Conservation (phyloP, 495 filamentous ascomycete species). For the Aspergillus sclerotioniger region DNA sequence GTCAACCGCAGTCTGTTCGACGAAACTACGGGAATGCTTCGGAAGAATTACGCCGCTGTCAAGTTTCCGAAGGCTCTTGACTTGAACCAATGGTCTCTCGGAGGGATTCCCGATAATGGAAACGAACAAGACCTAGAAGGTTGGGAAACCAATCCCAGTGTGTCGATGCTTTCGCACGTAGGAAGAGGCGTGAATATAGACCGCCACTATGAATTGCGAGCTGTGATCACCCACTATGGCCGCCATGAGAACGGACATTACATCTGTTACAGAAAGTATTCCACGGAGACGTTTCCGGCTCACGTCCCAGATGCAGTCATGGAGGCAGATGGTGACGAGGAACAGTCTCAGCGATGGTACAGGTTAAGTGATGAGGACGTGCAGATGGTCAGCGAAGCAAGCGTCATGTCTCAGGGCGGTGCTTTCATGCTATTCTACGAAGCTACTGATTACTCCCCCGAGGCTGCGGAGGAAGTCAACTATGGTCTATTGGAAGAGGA, state of each 20-base stretch:
- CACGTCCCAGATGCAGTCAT: conserved; percentile 36
- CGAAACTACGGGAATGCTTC: conserved; percentile 68
- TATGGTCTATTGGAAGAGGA: conserved; percentile 11
- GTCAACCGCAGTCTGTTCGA: conserved; percentile 91
- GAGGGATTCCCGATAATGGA: conserved; percentile 33
- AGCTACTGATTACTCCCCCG: conserved; percentile 22
- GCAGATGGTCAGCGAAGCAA: conserved; percentile 64
- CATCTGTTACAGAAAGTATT: conserved; percentile 77
- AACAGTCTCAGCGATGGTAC: conserved; percentile 65
- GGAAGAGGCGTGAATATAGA: conserved; percentile 32
- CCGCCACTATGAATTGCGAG: conserved; percentile 76
- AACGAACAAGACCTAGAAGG: conserved; percentile 50
- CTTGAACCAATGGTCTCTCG: conserved; percentile 74
- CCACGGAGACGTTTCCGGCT: conserved; percentile 34
- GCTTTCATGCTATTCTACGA: conserved; percentile 99
- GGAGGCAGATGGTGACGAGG: conserved; percentile 37
- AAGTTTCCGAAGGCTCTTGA: conserved; percentile 71
- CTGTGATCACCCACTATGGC: conserved; percentile 85
- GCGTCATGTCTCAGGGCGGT: conserved; percentile 73
- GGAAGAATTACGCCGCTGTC: conserved; percentile 80
- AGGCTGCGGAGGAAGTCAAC: neutral
- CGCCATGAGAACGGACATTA: conserved; percentile 96
- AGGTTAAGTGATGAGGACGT: conserved; percentile 84
- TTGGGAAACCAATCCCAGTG: conserved; percentile 63
- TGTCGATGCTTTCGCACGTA: conserved; percentile 63